Percentiles rank a stretch among this genome's conserved stretches.
phyloP scores from a whole-genome alignment of 352 stramenopile species.

The Phytopythium vexans region DNA sequence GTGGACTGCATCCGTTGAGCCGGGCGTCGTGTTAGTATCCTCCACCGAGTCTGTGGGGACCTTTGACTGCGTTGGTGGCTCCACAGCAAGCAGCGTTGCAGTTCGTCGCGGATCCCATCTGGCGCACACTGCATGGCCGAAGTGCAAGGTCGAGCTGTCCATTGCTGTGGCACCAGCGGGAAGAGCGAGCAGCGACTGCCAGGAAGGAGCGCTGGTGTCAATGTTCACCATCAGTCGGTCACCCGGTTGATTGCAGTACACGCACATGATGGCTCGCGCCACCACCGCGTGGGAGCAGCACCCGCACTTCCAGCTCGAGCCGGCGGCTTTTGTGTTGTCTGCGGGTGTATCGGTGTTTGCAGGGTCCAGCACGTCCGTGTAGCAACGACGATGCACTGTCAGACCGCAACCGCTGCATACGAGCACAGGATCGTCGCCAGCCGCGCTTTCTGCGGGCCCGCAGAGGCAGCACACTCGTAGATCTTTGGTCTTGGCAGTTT shows the following conservation, averaged over 20 bases:
- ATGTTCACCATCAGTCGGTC: conserved; percentile 24
- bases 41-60: neutral
- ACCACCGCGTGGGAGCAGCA: conserved; percentile 26
- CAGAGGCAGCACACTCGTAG: conserved; percentile 17
- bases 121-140: conserved; percentile 44
- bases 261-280: conserved; percentile 16
- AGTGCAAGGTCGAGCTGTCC: conserved; percentile 4
- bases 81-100: conserved; percentile 11
- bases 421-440: conserved; percentile 8
- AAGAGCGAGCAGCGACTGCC: conserved; percentile 8
- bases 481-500: neutral
- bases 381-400: conserved; percentile 35
- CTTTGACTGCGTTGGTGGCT: conserved; percentile 9
- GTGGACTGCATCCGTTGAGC: neutral
- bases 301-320: conserved; percentile 35
- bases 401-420: conserved; percentile 31
- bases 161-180: neutral
- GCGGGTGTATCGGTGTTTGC: neutral
- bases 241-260: conserved; percentile 37
- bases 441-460: conserved; percentile 4
- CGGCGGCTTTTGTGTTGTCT: neutral
- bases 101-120: conserved; percentile 44
- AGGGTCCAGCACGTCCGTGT: conserved; percentile 6
- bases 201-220: conserved; percentile 21
- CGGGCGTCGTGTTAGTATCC: neutral